Percentiles rank a stretch among this genome's conserved stretches.
Evolutionary conservation across 1,284 basidiomycete genomes (phyloP).

Genomic region (Pholiota adiposa): DNA sequence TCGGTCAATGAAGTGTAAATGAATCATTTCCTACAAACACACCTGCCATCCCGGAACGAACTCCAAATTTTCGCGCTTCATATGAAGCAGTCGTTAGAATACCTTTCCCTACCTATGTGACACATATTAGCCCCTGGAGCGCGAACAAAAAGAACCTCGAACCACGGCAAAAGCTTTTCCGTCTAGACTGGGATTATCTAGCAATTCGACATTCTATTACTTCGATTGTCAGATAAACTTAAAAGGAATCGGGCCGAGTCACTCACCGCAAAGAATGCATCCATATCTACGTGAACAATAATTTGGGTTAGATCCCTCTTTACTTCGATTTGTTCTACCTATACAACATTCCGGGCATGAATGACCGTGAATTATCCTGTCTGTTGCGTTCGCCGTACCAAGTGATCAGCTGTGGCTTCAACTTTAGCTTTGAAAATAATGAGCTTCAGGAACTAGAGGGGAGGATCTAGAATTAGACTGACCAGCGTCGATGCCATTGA

Average conservation of each 20-base stretch:
- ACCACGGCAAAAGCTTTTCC: constrained; percentile 90
- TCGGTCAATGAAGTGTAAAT: constrained; percentile 4
- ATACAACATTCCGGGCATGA: constrained; percentile 1
- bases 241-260: too few relatives aligned
- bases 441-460: background rate
- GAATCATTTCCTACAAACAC: constrained; percentile 17
- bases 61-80: constrained; percentile 88
- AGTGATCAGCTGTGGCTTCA: constrained; percentile 55
- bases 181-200: constrained; percentile 77
- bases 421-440: constrained; percentile 45
- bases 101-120: constrained; percentile 67
- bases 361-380: background rate
- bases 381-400: constrained; percentile 40
- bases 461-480: constrained; percentile 31
- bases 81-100: constrained; percentile 90
- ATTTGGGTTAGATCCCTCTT: constrained; percentile 80
- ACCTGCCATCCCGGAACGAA: constrained; percentile 90
- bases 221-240: background rate
- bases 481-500: constrained; percentile 65
- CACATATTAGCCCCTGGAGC: constrained; percentile 1
- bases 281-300: constrained; percentile 90
- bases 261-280: constrained; percentile 63
- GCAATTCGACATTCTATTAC: constrained; percentile 71
- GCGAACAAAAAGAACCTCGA: constrained; percentile 2
- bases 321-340: constrained; percentile 81